Evolutionary conservation across 108 stramenopile species (phyloP), one percentile per base, ranked within the genome.

Genomic region (Fragilaria crotonensis): DNA sequence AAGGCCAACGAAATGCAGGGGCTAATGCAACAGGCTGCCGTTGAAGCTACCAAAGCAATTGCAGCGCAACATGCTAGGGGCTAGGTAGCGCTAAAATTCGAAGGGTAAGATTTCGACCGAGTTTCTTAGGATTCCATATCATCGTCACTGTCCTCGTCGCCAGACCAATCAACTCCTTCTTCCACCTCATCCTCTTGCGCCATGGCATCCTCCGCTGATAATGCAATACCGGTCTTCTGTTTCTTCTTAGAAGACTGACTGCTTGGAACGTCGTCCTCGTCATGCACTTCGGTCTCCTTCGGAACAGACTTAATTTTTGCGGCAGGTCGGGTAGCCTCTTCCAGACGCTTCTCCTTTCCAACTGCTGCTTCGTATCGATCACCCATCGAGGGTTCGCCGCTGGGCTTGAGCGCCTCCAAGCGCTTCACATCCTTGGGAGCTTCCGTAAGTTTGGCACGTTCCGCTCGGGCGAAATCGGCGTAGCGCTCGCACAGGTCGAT

Each of bases 341-440:
- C 66, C 55, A 46, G 63, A 45, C 53, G 86, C 68, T 64, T 71
- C 68, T 94, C 89, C 74, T 89, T 88, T 22, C 78, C 73, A 1
- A 94, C 61, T 0, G 80, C 70, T n/a, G 73, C 70, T 27, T 83
- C 82, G 46, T 77, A 76, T 18, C 93, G 70, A n/a, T 83, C 79
- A 19, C 79, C 77, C 93, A 94, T 94, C 48, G 67, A 64, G 5
- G 86, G 78, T n/a, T 53, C 53, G 21, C 64, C 72, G 29, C 55
- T 17, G 25, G 89, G 89, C 57, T 80, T 79, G 27, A 94, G 67
- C 20, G 80, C 68, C 70, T 94, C 93, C 45, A 94, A 61, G 11
- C 74, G 75, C 33, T 84, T 79, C 17, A 94, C 80, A 57, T 94
- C 93, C 71, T 89, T 90, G 45, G 93, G 93, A 30, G 89, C 85